phyloP scores from a whole-genome alignment of 2,329 filamentous ascomycete genomes.

The Exophiala xenobiotica region DNA sequence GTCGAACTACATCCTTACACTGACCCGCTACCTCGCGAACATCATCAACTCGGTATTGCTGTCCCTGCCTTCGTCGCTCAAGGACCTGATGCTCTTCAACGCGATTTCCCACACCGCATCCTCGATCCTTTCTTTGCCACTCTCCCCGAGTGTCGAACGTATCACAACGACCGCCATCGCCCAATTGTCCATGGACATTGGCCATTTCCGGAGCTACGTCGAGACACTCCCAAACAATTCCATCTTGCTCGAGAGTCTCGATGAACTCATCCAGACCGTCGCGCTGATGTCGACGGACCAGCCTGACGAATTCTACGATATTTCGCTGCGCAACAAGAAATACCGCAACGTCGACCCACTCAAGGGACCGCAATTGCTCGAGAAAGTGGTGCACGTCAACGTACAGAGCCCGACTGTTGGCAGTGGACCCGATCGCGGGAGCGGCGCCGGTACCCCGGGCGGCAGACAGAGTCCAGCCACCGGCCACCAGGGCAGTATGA shows the following conservation, averaged over 20 bases:
- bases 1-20: slow-evolving; percentile 90
- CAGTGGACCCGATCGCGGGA: slow-evolving; percentile 3
- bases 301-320: slow-evolving; percentile 95
- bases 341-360: slow-evolving; percentile 90
- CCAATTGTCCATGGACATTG: slow-evolving; percentile 77
- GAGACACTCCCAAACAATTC: slow-evolving; percentile 74
- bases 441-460: slow-evolving; percentile 5
- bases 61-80: slow-evolving; percentile 91
- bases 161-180: slow-evolving; percentile 86
- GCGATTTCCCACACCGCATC: slow-evolving; percentile 86
- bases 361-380: slow-evolving; percentile 83
- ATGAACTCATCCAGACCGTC: slow-evolving; percentile 91
- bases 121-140: slow-evolving; percentile 71
- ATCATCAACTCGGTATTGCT: slow-evolving; percentile 96
- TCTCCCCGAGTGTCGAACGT: slow-evolving; percentile 74
- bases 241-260: slow-evolving; percentile 84
- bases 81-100: slow-evolving; percentile 97
- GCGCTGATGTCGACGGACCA: slow-evolving; percentile 84
- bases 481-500: slow-evolving; percentile 37
- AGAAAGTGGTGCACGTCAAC: slow-evolving; percentile 60
- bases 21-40: slow-evolving; percentile 88
- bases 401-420: slow-evolving; percentile 11
- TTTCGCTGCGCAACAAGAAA: slow-evolving; percentile 83
- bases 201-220: slow-evolving; percentile 83
- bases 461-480: slow-evolving; percentile 43